phyloP scores from a whole-genome alignment of 805 yeast genomes.

The Saccharomycopsis fibuligera region DNA sequence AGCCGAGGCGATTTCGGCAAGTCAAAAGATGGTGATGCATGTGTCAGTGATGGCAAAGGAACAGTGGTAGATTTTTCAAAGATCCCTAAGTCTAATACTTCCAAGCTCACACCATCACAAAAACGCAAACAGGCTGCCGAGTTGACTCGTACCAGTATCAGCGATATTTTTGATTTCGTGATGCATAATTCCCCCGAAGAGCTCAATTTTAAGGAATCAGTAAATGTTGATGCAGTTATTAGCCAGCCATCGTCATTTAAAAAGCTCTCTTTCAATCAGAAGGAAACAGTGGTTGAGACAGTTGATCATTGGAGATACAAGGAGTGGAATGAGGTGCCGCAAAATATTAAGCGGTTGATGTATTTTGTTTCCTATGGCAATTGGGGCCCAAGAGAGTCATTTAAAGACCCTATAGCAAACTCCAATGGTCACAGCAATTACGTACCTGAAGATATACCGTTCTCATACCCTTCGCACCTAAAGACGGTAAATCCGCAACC shows the following conservation, averaged over 20 bases:
- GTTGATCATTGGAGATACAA: constrained; percentile 37
- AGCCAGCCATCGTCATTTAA: constrained; percentile 33
- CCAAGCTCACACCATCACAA: constrained; percentile 15
- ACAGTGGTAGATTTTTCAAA: too few relatives aligned
- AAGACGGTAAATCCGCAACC: constrained; percentile 27
- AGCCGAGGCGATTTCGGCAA: too few relatives aligned
- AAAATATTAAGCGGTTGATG: constrained; percentile 46
- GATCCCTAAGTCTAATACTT: too few relatives aligned
- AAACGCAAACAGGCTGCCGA: constrained; percentile 22
- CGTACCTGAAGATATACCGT: constrained; percentile 56
- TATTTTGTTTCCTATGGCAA: constrained; percentile 63
- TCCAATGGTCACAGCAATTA: constrained; percentile 22
- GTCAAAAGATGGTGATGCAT: too few relatives aligned
- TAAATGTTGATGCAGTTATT: constrained; percentile 39
- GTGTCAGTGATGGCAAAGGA: too few relatives aligned
- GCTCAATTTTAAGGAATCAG: constrained; percentile 33
- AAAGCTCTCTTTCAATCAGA: constrained; percentile 42
- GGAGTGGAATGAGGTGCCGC: constrained; percentile 48
- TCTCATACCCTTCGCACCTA: constrained; percentile 29
- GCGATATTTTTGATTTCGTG: constrained; percentile 28
- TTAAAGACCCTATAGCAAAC: constrained; percentile 38
- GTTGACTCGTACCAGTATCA: constrained; percentile 24
- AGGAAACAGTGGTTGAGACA: constrained; percentile 49
- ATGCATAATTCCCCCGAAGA: constrained; percentile 23
- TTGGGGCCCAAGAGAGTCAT: constrained; percentile 62